A percentile compares a stretch with the other conserved stretches of the same genome.
phyloP scores from a whole-genome alignment of 2,329 filamentous ascomycete genomes.

The Colletotrichum sublineola region DNA sequence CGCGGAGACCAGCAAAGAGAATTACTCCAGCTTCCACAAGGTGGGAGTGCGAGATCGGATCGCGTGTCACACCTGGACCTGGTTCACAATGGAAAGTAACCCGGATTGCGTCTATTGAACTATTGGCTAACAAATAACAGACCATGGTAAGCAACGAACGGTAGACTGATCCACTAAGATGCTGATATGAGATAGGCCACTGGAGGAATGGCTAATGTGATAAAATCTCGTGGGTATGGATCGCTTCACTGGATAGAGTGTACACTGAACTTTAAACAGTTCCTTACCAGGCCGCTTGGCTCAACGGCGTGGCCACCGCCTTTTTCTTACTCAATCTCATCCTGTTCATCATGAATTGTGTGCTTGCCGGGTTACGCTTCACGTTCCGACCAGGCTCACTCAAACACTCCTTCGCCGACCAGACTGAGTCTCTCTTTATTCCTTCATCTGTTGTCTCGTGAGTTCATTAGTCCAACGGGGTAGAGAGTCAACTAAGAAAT shows the following conservation, averaged over 20 bases:
- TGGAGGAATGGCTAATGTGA: constrained; percentile 68
- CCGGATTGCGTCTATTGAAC: background rate
- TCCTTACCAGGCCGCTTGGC: constrained; percentile 67
- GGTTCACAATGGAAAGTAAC: constrained; percentile 72
- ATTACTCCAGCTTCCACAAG: constrained; percentile 45
- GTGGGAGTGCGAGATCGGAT: constrained; percentile 65
- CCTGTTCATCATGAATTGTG: constrained; percentile 73
- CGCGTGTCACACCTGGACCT: constrained; percentile 76
- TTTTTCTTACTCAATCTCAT: constrained; percentile 74
- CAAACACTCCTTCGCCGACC: constrained; percentile 78
- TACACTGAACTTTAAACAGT: constrained; percentile 67
- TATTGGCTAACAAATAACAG: constrained; percentile 44
- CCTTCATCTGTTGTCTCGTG: constrained; percentile 71
- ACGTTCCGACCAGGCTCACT: constrained; percentile 78
- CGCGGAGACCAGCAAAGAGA: constrained; percentile 50
- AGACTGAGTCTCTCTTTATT: constrained; percentile 83
- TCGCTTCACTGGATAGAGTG: constrained; percentile 66
- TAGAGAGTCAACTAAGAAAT: background rate
- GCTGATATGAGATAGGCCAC: constrained; percentile 58
- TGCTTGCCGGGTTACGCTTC: constrained; percentile 77
- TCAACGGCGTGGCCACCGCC: constrained; percentile 69
- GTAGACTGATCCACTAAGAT: background rate
- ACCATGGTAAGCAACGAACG: constrained; percentile 49
- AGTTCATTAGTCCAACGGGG: constrained; percentile 45
- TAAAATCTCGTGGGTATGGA: constrained; percentile 63